A percentile compares a stretch with the other conserved stretches of the same genome.
Conservation (phyloP, 163 green algal genomes). For the Trebouxia gelatinosa region DNA sequence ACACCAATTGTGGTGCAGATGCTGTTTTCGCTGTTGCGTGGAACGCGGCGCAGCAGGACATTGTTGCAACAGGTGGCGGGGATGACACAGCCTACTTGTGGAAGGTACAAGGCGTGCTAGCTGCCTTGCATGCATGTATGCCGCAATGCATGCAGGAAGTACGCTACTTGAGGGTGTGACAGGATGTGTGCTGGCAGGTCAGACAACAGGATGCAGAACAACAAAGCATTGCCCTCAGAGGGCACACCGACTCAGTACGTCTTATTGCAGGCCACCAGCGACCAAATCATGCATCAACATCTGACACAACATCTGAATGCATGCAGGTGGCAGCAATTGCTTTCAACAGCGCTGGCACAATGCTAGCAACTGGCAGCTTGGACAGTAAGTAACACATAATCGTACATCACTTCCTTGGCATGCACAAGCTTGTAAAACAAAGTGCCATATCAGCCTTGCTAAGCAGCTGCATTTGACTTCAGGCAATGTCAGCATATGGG, state of each 20-base stretch:
- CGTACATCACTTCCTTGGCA: background rate
- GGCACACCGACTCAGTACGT: slow-evolving; percentile 79
- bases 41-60: slow-evolving; percentile 54
- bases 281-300: no score
- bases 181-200: no score
- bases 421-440: background rate
- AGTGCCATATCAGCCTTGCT: slow-evolving; percentile 32
- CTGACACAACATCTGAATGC: no score
- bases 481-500: slow-evolving; percentile 83
- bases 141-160: no score
- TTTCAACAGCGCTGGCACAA: slow-evolving; percentile 67
- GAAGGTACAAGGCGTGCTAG: slow-evolving; percentile 60
- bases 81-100: slow-evolving; percentile 80
- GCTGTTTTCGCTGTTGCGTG: slow-evolving; percentile 79
- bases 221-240: slow-evolving; percentile 67
- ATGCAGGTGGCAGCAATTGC: slow-evolving; percentile 48
- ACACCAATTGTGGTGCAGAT: slow-evolving; percentile 40
- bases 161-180: no score
- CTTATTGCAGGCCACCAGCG: background rate
- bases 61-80: slow-evolving; percentile 75
- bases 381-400: slow-evolving; percentile 57
- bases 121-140: no score
- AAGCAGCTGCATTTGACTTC: background rate
- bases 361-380: slow-evolving; percentile 87
- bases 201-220: no score